phyloP scores from a whole-genome alignment of 768 basidiomycete genomes.

The Pulveroboletus sp. region DNA sequence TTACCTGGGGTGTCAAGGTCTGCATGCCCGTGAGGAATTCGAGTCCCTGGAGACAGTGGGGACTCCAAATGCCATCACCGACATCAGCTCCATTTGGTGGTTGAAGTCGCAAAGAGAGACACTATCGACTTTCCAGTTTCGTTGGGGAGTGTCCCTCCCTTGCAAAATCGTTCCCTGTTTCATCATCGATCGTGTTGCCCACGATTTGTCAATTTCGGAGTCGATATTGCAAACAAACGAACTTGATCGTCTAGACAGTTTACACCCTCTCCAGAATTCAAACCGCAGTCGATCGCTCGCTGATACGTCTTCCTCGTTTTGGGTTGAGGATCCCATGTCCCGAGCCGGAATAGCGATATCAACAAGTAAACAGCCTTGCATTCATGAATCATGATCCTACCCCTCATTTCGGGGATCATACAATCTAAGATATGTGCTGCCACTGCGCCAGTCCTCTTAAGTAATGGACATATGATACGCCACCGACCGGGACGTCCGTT shows the following conservation, averaged over 20 bases:
- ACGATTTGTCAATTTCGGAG: neutral
- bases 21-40: neutral
- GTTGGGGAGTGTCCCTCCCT: neutral
- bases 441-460: neutral
- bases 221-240: neutral
- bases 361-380: neutral
- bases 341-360: no score
- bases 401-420: neutral
- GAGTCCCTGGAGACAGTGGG: conserved; percentile 16
- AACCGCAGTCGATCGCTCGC: neutral
- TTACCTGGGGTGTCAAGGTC: conserved; percentile 56
- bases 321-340: no score
- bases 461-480: neutral
- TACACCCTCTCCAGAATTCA: neutral
- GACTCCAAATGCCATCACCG: neutral
- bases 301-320: neutral
- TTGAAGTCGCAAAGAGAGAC: neutral
- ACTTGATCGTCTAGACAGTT: neutral
- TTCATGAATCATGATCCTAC: neutral
- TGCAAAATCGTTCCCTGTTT: neutral
- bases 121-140: neutral
- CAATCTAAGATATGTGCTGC: no score
- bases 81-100: neutral
- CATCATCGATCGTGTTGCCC: neutral
- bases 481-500: no score